A percentile compares a stretch with the other conserved stretches of the same genome.
phyloP scores from a whole-genome alignment of 192 early-diverging fungal species.

The Gigaspora rosea region DNA sequence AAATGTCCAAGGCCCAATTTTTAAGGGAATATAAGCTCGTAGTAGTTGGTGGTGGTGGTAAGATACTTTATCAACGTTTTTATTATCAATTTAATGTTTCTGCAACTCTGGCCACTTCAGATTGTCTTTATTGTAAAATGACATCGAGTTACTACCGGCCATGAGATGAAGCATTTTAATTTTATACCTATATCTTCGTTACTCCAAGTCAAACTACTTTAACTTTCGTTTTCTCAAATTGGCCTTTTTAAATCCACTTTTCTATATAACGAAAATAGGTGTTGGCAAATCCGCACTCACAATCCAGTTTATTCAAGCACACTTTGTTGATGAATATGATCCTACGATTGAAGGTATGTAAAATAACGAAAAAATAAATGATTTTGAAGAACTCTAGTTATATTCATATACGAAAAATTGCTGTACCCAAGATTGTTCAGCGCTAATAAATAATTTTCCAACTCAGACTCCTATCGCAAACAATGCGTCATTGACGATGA shows the following conservation, averaged over 20 bases:
- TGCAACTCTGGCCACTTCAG: background rate
- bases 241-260: too few relatives aligned
- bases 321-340: slow-evolving; percentile 92
- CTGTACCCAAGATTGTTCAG: too few relatives aligned
- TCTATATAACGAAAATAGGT: slow-evolving; percentile 33
- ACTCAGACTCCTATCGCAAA: slow-evolving; percentile 91
- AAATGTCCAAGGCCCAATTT: slow-evolving; percentile 36
- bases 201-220: too few relatives aligned
- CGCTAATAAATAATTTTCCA: background rate
- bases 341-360: slow-evolving; percentile 88
- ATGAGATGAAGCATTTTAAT: too few relatives aligned
- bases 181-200: too few relatives aligned
- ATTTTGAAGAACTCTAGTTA: too few relatives aligned
- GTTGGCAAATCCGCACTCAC: slow-evolving; percentile 84
- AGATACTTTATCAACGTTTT: background rate
- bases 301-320: slow-evolving; percentile 79
- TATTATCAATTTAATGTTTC: background rate
- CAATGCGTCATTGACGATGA: slow-evolving; percentile 92
- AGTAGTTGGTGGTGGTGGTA: slow-evolving; percentile 82
- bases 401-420: too few relatives aligned
- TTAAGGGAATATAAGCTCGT: slow-evolving; percentile 74
- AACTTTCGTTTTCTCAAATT: too few relatives aligned
- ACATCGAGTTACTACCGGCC: too few relatives aligned
- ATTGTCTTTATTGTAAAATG: too few relatives aligned
- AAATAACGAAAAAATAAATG: background rate